Base-by-base conservation (phyloP, 176 grass and related monocot genomes). In the Puccinellia tenuiflora region DNA sequence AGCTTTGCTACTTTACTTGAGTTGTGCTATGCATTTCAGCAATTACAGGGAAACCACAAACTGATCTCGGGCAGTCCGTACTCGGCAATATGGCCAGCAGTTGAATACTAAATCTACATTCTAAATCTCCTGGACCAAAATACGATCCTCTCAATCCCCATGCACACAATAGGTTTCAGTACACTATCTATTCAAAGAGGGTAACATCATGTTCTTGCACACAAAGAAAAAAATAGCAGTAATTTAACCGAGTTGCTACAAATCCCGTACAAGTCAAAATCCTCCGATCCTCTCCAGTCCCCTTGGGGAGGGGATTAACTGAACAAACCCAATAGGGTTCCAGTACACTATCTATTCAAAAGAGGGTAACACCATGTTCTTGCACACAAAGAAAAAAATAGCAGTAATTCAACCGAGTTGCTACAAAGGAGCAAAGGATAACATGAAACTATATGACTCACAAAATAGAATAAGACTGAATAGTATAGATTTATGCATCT, bases 401-500 rank as follows among this genome's bases (percentile, higher is more conserved):
- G n/a, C 42, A 72, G 21, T 17, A 8, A 74, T 15, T 43, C 39
- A 74, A 79, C 55, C 65, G 0, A 35, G n/a, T 73, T 33, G 12
- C 30, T 28, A 6, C 26, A 86, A 78, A 24, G 18, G n/a, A 57
- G 25, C 34, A 66, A 39, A 79, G 34, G 46, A 37, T 66, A 50
- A 12, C 7, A 86, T 34, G 18, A 31, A 74, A 81, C 17, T 16
- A 28, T 51, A 34, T 15, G 78, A 51, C 35, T 40, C 46, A 25
- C 29, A 31, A 56, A 71, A 11, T 59, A 88, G 45, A 61, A 46
- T n/a, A 43, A 14, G 15, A 33, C 38, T 76, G 22, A 85, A 69
- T 24, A 76, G n/a, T 45, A 53, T 45, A 77, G 15, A 84, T 85
- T 18, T 91, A 60, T 75, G 57, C n/a, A 62, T 83, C 83, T 82